Percentiles rank a stretch among this genome's conserved stretches.
Conservation (phyloP, 2,329 filamentous ascomycete species). For the Huntiella decipiens region DNA sequence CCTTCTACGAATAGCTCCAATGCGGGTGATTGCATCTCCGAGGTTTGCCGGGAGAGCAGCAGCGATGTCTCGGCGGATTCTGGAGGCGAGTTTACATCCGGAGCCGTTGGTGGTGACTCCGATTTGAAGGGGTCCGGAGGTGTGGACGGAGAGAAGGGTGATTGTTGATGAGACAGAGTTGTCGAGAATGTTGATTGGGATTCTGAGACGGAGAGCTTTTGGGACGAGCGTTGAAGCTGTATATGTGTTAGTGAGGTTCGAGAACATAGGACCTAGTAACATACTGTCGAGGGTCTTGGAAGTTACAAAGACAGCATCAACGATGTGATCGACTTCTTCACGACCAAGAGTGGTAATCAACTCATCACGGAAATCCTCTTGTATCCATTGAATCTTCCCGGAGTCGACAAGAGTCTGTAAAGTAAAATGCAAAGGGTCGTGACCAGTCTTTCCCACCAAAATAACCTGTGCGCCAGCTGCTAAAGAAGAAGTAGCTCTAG, state of each 20-base stretch:
- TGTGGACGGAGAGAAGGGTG: conserved; percentile 70
- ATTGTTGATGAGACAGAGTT: conserved; percentile 75
- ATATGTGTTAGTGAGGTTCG: background rate
- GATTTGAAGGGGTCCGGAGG: conserved; percentile 79
- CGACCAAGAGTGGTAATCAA: conserved; percentile 65
- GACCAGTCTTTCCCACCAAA: conserved; percentile 36
- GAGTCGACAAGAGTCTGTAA: conserved; percentile 46
- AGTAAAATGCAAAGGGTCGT: conserved; percentile 32
- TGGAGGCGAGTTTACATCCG: conserved; percentile 80
- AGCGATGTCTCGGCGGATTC: conserved; percentile 76
- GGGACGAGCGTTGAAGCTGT: conserved; percentile 48
- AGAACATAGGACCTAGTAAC: background rate
- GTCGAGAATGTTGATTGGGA: conserved; percentile 87
- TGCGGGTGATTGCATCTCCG: conserved; percentile 54
- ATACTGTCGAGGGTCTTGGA: background rate
- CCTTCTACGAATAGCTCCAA: conserved; percentile 53
- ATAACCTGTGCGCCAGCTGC: conserved; percentile 66
- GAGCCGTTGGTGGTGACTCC: conserved; percentile 90
- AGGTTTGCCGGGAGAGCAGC: conserved; percentile 57
- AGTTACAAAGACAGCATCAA: conserved; percentile 75
- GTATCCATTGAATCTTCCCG: conserved; percentile 45
- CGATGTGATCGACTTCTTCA: conserved; percentile 54
- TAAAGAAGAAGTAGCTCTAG: conserved; percentile 62
- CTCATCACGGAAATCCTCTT: conserved; percentile 45
- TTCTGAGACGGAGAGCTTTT: conserved; percentile 59